Base-by-base conservation (phyloP, 139 green algal genomes). In the Dunaliella sp. region DNA sequence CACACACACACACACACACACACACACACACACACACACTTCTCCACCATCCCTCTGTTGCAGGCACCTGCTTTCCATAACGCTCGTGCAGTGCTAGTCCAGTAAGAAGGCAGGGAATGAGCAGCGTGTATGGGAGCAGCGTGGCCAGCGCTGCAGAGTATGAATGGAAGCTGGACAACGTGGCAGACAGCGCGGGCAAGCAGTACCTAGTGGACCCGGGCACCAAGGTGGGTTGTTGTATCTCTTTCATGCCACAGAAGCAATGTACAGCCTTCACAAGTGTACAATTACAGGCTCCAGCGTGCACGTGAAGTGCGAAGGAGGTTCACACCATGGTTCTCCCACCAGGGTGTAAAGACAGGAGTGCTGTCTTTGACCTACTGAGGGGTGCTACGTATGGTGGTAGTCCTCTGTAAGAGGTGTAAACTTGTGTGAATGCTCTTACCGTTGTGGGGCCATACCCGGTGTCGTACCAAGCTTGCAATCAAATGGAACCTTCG, bases 141-240 rank as follows among this genome's bases (percentile, higher is more conserved):
- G 16, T 7, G 48, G 16, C 16, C 7, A 7, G 7, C 16, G 48
- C 48, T 65, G 48, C 48, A 65, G 48, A 65, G 48, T 65, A 65
- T 16, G 7, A 65, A 72, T 89, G 86, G 86, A 36, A 79, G 57
- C 57, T 89, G 86, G 59, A 86, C 57, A 81, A 89, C 48, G 86
- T 89, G 81, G 81, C 31, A 38, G 86, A 89, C 36, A 65, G 74
- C 38, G 79, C 83, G 30, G 85, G 34, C 1, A 36, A 77, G 59
- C 76, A 73, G 33, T 57, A 76, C 73, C 82, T 86, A 25, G 31
- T 80, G 24, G 86, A 89, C 77, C 72, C 74, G 2, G 86, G 57
- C 33, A 89, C 86, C 25, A 81, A 81, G 76, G 76, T 81, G 76
- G 1, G 30, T n/a, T 65, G 48, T 65, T 7, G 48, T 65, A 65